Conservation (phyloP, 768 basidiomycete species). For the Suillus paluster region DNA sequence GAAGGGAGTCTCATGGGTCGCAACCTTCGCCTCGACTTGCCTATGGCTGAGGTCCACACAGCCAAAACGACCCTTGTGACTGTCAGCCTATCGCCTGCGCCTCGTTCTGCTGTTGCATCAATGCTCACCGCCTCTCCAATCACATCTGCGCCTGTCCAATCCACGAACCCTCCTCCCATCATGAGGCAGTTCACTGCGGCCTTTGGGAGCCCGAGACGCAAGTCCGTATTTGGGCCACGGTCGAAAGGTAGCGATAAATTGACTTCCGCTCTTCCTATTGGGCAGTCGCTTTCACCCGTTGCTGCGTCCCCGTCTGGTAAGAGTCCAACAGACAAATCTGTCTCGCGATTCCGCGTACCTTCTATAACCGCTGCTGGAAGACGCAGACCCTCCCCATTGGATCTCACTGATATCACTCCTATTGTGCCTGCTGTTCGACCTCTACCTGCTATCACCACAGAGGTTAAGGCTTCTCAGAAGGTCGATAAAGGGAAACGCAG, state of each 20-base stretch:
- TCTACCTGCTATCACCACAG: conserved; percentile 1
- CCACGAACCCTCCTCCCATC: background rate
- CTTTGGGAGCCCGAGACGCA: conserved; percentile 3
- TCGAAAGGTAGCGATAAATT: conserved; percentile 11
- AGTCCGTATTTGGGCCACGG: background rate
- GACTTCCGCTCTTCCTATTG: conserved; percentile 13
- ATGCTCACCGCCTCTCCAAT: background rate
- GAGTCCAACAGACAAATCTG: conserved; percentile 13
- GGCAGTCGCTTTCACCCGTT: background rate
- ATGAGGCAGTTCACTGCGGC: conserved; percentile 4
- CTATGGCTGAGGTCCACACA: background rate
- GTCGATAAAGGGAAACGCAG: conserved; percentile 18
- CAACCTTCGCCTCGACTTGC: conserved; percentile 12
- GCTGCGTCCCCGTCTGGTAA: background rate
- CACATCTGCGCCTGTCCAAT: background rate
- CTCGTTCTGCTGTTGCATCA: conserved; percentile 6
- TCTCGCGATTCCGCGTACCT: conserved; percentile 16
- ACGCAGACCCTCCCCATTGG: conserved; percentile 5
- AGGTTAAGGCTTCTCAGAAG: background rate
- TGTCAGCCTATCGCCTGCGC: conserved; percentile 8
- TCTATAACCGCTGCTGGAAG: background rate
- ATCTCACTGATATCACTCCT: background rate
- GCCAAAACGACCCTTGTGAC: conserved; percentile 7
- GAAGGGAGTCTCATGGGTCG: conserved; percentile 15
- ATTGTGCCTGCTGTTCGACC: background rate